Evolutionary conservation across 2,329 filamentous ascomycete genomes (phyloP).

Genomic region (Pseudogymnoascus sp.): DNA sequence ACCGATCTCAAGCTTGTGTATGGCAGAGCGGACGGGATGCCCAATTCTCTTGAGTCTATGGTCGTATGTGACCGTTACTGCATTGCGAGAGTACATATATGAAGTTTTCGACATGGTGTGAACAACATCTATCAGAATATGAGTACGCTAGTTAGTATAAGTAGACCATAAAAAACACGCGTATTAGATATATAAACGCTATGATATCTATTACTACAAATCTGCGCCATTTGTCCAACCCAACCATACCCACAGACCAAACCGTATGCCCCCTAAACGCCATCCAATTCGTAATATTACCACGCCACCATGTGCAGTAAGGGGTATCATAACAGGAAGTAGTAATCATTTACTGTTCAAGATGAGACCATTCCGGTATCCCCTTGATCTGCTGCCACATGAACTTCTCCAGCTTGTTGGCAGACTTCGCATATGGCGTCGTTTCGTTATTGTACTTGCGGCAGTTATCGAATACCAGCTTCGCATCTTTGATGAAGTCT

Average conservation of each 20-base stretch:
- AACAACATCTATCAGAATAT: too few relatives aligned
- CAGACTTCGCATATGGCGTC: constrained; percentile 90
- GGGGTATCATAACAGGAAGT: not conserved
- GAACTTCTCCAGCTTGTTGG: constrained; percentile 84
- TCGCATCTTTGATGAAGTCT: constrained; percentile 84
- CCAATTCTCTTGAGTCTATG: too few relatives aligned
- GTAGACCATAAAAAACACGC: too few relatives aligned
- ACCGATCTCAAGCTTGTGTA: too few relatives aligned
- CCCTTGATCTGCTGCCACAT: constrained; percentile 92
- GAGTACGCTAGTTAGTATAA: too few relatives aligned
- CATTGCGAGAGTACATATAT: too few relatives aligned
- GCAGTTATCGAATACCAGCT: constrained; percentile 89
- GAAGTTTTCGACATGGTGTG: too few relatives aligned
- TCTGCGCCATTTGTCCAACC: not conserved
- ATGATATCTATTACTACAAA: not conserved
- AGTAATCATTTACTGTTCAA: constrained; percentile 24
- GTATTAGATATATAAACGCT: not conserved
- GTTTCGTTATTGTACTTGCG: constrained; percentile 93
- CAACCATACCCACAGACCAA: not conserved
- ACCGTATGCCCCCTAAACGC: not conserved
- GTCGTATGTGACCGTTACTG: too few relatives aligned
- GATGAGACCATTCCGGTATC: constrained; percentile 78
- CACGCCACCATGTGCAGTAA: not conserved
- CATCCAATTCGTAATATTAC: constrained; percentile 5
- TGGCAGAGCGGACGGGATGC: too few relatives aligned